A percentile compares a stretch with the other conserved stretches of the same genome.
Evolutionary conservation across 768 basidiomycete species (phyloP).

Genomic region (Suillus plorans): DNA sequence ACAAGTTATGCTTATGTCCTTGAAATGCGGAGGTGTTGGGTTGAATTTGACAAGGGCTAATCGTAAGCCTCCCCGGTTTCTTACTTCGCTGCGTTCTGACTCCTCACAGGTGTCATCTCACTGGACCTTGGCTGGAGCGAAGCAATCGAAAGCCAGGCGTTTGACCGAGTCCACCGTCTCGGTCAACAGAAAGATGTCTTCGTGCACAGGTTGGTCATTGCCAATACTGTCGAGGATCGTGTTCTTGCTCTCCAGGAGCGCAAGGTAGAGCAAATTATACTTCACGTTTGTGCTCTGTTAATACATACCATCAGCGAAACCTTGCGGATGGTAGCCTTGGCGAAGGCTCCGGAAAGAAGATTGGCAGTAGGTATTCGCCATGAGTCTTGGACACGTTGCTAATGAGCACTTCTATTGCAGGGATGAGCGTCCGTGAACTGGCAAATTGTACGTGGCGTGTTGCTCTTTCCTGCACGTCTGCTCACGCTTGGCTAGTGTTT

Average conservation of each 20-base stretch:
- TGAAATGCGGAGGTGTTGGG: constrained; percentile 60
- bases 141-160: constrained; percentile 62
- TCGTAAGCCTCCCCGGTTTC: constrained; percentile 26
- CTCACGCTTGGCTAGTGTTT: constrained; percentile 19
- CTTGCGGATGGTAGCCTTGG: constrained; percentile 63
- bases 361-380: constrained; percentile 43
- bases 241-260: constrained; percentile 62
- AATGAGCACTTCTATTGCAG: constrained; percentile 22
- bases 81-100: neutral
- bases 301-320: constrained; percentile 26
- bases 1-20: constrained; percentile 58
- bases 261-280: constrained; percentile 40
- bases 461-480: neutral
- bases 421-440: constrained; percentile 49
- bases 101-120: constrained; percentile 46
- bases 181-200: constrained; percentile 53
- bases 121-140: constrained; percentile 66
- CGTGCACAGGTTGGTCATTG: constrained; percentile 57
- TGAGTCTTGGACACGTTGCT: neutral
- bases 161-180: constrained; percentile 55
- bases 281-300: neutral
- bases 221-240: constrained; percentile 67
- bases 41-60: constrained; percentile 62
- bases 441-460: constrained; percentile 33
- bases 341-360: constrained; percentile 60